Conservation (phyloP, 768 basidiomycete species). For the Pleurotus sapidus region DNA sequence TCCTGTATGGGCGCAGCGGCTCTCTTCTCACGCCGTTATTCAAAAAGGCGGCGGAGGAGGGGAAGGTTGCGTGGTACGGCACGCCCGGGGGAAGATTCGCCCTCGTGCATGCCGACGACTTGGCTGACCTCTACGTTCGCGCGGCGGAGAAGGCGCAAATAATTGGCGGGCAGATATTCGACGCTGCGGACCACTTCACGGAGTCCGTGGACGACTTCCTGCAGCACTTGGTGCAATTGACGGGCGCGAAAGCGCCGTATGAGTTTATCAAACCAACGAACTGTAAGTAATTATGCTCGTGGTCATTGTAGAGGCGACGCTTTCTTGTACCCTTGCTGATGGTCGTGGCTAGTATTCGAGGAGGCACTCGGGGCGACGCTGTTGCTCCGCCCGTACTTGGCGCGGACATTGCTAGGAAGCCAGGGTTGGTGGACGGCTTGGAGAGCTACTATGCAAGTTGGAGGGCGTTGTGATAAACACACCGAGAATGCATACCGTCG, state of each 20-base stretch:
- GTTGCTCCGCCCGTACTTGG: slow-evolving; percentile 34
- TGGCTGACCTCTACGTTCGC: slow-evolving; percentile 39
- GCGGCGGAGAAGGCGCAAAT: slow-evolving; percentile 35
- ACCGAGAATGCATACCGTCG: no score
- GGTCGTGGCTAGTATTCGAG: slow-evolving; percentile 29
- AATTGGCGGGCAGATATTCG: slow-evolving; percentile 36
- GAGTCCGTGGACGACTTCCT: slow-evolving; percentile 34
- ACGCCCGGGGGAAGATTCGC: slow-evolving; percentile 26
- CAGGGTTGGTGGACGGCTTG: slow-evolving; percentile 39
- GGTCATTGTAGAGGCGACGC: no score
- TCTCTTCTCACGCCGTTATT: slow-evolving; percentile 33
- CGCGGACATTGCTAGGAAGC: slow-evolving; percentile 34
- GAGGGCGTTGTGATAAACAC: no score
- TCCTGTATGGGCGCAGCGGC: slow-evolving; percentile 40
- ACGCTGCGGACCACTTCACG: slow-evolving; percentile 33
- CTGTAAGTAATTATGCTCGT: neutral
- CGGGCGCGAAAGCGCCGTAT: slow-evolving; percentile 26
- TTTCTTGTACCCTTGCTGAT: no score
- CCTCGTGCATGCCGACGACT: slow-evolving; percentile 41
- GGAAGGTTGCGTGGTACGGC: slow-evolving; percentile 30
- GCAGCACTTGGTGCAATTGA: slow-evolving; percentile 2
- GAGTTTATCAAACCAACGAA: neutral
- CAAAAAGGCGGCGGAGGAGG: slow-evolving; percentile 20
- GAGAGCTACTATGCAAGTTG: slow-evolving; percentile 29
- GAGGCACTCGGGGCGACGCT: slow-evolving; percentile 26